A percentile compares a stretch with the other conserved stretches of the same genome.
Conservation (phyloP, 768 basidiomycete genomes). For the Amylocystis lapponica region DNA sequence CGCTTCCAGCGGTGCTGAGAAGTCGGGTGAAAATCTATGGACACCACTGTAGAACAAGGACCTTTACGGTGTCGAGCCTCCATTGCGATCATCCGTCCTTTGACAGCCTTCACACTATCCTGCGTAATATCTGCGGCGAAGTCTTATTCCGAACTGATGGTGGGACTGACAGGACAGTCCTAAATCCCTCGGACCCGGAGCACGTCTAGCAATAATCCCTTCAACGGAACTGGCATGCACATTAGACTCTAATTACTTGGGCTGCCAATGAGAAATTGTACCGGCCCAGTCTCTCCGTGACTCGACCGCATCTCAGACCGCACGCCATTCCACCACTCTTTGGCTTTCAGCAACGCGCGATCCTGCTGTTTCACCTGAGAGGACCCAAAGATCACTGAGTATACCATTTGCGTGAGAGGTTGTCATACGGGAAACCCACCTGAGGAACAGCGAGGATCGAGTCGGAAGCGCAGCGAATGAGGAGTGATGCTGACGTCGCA, state of each 20-base stretch:
- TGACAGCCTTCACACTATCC: no score
- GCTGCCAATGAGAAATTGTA: conserved; percentile 15
- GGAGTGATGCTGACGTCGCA: conserved; percentile 31
- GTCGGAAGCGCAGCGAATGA: conserved; percentile 50
- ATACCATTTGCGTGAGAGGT: not conserved
- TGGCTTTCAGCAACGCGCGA: conserved; percentile 45
- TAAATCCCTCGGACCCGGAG: no score
- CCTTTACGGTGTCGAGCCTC: no score
- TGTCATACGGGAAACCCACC: conserved; percentile 6
- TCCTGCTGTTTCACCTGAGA: conserved; percentile 60
- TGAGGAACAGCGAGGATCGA: conserved; percentile 47
- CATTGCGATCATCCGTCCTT: not conserved
- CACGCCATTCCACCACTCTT: conserved; percentile 80
- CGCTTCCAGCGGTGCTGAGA: no score
- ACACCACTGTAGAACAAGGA: no score
- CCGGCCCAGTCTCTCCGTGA: conserved; percentile 3
- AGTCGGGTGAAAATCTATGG: no score
- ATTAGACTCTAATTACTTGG: no score
- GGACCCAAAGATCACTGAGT: not conserved
- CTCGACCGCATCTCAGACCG: conserved; percentile 19
- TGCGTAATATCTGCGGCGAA: no score
- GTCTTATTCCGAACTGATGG: no score
- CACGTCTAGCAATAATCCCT: no score
- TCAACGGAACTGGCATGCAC: no score
- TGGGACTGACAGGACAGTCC: no score